A percentile compares a stretch with the other conserved stretches of the same genome.
phyloP scores from a whole-genome alignment of 805 yeast genomes.

The Diddensiella caesifluorescens region DNA sequence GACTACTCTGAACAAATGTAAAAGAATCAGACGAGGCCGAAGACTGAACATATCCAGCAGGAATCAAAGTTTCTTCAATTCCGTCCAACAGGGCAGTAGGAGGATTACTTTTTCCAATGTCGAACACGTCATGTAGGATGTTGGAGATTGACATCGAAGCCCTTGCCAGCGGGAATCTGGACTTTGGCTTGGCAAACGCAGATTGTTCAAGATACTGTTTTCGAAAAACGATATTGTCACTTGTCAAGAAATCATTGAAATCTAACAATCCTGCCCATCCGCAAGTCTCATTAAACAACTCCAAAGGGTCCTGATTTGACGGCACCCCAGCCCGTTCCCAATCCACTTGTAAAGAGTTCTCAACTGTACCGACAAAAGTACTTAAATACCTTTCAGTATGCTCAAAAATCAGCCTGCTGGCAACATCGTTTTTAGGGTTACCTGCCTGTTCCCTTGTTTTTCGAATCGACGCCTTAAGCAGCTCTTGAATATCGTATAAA shows the following conservation, averaged over 20 bases:
- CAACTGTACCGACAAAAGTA: conserved; percentile 18
- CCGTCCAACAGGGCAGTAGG: conserved; percentile 11
- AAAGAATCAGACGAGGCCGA: conserved; percentile 3
- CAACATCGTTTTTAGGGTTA: conserved; percentile 5
- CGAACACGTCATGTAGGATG: conserved; percentile 16
- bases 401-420: conserved; percentile 12
- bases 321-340: conserved; percentile 24
- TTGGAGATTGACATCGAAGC: conserved; percentile 24
- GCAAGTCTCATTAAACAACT: conserved; percentile 15
- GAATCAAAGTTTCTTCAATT: conserved; percentile 15
- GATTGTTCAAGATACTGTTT: conserved; percentile 24
- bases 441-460: conserved; percentile 14
- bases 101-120: conserved; percentile 11
- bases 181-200: conserved; percentile 18
- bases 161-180: conserved; percentile 22
- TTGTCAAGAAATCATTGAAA: conserved; percentile 21
- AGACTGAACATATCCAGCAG: conserved; percentile 15
- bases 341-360: conserved; percentile 12
- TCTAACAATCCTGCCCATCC: conserved; percentile 25
- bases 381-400: conserved; percentile 13
- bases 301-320: conserved; percentile 12
- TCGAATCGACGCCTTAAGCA: conserved; percentile 20
- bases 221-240: conserved; percentile 19
- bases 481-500: conserved; percentile 23
- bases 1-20: conserved; percentile 5